These are phyloP conservation scores for Calonectria naviculata DNA, from an alignment of 2,329 filamentous ascomycete species.

Conservation along the genomic window DNA sequence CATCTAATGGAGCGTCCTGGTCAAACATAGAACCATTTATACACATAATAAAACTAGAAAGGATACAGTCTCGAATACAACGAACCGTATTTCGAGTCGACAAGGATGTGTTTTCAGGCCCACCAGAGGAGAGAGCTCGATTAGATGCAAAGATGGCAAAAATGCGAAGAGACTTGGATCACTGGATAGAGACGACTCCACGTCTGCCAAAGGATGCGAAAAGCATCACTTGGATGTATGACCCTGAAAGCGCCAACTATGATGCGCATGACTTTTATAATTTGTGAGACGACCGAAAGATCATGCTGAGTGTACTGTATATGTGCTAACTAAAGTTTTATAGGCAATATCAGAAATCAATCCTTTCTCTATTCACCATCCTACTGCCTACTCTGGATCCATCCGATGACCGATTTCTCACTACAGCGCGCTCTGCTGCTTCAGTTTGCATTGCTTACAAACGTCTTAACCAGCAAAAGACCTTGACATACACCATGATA, in stretches of 20 bases:
- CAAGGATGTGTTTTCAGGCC: not conserved
- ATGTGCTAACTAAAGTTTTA: no score
- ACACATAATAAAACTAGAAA: not conserved
- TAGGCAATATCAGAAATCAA: not conserved
- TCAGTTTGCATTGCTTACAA: constrained; percentile 44
- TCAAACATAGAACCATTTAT: not conserved
- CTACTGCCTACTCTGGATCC: not conserved
- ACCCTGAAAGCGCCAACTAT: constrained; percentile 38
- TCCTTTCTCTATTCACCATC: not conserved
- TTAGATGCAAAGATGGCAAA: not conserved
- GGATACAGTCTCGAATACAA: constrained; percentile 2
- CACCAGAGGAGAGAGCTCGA: not conserved
- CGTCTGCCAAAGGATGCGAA: constrained; percentile 32
- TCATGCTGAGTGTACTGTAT: not conserved
- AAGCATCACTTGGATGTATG: constrained; percentile 41
- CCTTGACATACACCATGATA: constrained; percentile 44
- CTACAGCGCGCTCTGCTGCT: not conserved
- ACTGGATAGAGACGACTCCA: not conserved
- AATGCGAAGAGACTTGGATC: not conserved
- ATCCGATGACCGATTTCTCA: not conserved
- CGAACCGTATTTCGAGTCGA: not conserved
- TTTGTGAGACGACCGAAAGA: not conserved
- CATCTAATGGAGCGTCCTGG: not conserved
- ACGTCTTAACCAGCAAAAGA: constrained; percentile 42
- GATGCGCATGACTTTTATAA: constrained; percentile 41